phyloP scores from a whole-genome alignment of 2,329 filamentous ascomycete species.

The Zymoseptoria passerinii region DNA sequence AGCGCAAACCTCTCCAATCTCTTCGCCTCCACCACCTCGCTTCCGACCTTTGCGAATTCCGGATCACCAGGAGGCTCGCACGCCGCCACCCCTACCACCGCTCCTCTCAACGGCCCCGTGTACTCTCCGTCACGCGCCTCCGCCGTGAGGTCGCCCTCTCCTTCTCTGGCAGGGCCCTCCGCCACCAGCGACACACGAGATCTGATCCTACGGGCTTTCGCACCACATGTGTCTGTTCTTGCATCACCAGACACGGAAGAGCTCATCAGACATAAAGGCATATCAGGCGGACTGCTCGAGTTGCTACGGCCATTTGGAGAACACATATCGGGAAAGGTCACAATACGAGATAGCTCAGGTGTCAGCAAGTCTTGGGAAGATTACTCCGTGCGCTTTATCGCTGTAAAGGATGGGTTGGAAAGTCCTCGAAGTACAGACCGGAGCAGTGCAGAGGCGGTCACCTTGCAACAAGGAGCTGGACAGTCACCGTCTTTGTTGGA shows the following conservation, averaged over 20 bases:
- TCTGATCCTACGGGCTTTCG: slow-evolving; percentile 74
- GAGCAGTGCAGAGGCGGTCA: slow-evolving; percentile 32
- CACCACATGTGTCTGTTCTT: slow-evolving; percentile 79
- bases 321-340: slow-evolving; percentile 75
- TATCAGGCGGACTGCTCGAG: slow-evolving; percentile 72
- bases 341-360: slow-evolving; percentile 82
- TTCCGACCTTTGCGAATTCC: slow-evolving; percentile 30
- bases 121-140: slow-evolving; percentile 36
- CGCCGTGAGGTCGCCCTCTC: slow-evolving; percentile 34
- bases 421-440: slow-evolving; percentile 28
- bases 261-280: slow-evolving; percentile 73
- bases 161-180: slow-evolving; percentile 33
- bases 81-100: slow-evolving; percentile 35
- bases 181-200: slow-evolving; percentile 44
- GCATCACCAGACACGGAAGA: slow-evolving; percentile 80
- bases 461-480: slow-evolving; percentile 16
- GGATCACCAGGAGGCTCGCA: slow-evolving; percentile 33
- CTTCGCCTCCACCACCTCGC: slow-evolving; percentile 43
- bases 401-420: slow-evolving; percentile 51
- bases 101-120: slow-evolving; percentile 31
- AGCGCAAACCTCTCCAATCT: slow-evolving; percentile 46
- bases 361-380: slow-evolving; percentile 78
- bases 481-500: slow-evolving; percentile 23
- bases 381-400: slow-evolving; percentile 78
- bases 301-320: slow-evolving; percentile 88